Evolutionary conservation across 2,329 filamentous ascomycete species (phyloP), one percentile per base, ranked within the genome.

Genomic region (Lachnellula subtilissima): DNA sequence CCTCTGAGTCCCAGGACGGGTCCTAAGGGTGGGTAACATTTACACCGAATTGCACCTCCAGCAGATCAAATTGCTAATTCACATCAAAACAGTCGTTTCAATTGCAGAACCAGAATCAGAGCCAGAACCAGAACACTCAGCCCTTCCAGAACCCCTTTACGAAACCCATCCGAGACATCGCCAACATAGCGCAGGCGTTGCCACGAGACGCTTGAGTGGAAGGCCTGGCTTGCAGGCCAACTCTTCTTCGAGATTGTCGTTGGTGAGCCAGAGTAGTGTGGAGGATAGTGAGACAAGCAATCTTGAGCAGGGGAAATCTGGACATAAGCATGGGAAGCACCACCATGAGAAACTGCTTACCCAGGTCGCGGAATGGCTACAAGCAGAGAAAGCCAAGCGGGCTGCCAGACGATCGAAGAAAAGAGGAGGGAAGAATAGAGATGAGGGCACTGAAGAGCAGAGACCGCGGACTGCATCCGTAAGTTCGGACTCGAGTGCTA

Each of bases 301-400:
- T 11, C 56, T 54, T 14, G 49, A 25, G 65, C 71, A 43, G 56
- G 49, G 53, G 22, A 37, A 51, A 36, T 47, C 60, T 53, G 48
- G 43, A 32, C 62, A 66, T 40, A 59, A 61, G 23, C 52, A 25
- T 56, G 61, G 66, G 14, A 68, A 71, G 55, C 69, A 68, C 52
- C 69, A 71, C 23, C 65, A 67, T 43, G 64, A 85, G 63, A 81
- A 78, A 61, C 72, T 95, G 7, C 73, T 94, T 28, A 79, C 85
- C 19, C 89, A 95, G 68, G 85, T 97, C 14, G 80, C 83, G 25
- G 84, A 89, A 62, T 97, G 93, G 93, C 75, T 97, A 40, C 84
- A 92, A 64, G 82, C 86, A 50, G 91, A 97, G 73, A 88, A 86
- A 67, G 74, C 78, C 35, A 89, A 87, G 70, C 84, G 84, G 64